A percentile compares a stretch with the other conserved stretches of the same genome.
These are phyloP conservation scores for Metarhizium anisopliae DNA, from an alignment of 2,329 filamentous ascomycete genomes.

Conservation along the genomic window DNA sequence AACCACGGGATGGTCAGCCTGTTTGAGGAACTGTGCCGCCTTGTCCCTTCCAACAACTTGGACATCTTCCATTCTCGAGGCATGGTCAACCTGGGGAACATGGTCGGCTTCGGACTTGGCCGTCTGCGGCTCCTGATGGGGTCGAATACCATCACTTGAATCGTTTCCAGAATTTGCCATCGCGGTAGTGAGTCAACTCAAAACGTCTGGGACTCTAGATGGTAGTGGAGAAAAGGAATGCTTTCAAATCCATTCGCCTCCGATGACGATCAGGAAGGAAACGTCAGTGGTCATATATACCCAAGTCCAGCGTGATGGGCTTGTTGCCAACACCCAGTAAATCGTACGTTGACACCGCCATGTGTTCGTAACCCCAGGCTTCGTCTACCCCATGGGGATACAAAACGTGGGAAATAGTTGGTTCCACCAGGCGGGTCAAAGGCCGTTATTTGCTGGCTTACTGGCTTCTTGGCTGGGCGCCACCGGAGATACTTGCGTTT, in stretches of 20 bases:
- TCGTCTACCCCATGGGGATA: neutral
- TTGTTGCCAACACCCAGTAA: neutral
- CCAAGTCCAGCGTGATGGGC: neutral
- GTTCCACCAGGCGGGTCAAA: too few species aligned
- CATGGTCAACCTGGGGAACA: neutral
- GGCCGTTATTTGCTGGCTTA: neutral
- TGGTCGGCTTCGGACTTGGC: neutral
- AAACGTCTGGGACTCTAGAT: neutral
- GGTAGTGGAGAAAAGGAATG: neutral
- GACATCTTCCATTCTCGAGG: neutral
- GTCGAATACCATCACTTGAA: neutral
- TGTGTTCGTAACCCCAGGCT: neutral
- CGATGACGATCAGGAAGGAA: neutral
- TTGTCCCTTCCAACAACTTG: constrained; percentile 26
- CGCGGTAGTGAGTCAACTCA: neutral
- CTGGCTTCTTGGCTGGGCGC: neutral
- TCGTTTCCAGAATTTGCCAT: neutral
- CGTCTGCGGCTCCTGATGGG: neutral
- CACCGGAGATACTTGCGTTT: neutral
- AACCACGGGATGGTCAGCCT: constrained; percentile 33
- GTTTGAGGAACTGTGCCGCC: constrained; percentile 38
- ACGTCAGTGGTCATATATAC: neutral
- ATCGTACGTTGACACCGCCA: neutral
- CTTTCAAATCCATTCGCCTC: neutral
- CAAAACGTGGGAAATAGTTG: too few species aligned